Base-by-base conservation (phyloP, 2,329 filamentous ascomycete species). In the Fusarium nelsonii region DNA sequence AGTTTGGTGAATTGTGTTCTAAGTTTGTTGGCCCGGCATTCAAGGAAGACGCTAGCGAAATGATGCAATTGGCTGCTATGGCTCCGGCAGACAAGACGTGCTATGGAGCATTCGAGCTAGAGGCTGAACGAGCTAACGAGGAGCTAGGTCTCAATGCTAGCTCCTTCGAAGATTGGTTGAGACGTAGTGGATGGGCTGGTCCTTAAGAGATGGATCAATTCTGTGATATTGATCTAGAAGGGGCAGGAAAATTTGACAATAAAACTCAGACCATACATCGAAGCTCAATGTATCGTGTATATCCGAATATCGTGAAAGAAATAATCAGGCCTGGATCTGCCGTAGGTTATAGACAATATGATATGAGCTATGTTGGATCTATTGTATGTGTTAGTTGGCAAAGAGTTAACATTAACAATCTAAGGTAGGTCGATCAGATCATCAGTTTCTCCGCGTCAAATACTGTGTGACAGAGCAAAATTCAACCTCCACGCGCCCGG, bases 31-130 rank as follows among this genome's bases (percentile, higher is more conserved):
- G 43, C 2, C 43, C 43, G 3, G 53, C 26, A 4, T 56, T 56
- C 6, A 32, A 40, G 8, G 20, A 32, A 4, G 53, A 56, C 39
- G 18, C 12, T 2, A 36, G 11, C 2, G 36, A 56, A 10, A 56
- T 56, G 43, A 56, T 56, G 53, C 33, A 56, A 8, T 56, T 33
- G 34, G 53, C 43, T 12, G 15, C 53, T 12, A 2, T 33, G 1
- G 23, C n/a, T 1, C 43, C 53, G 4, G 11, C 33, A 3, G 18
- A 56, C 2, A 56, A 40, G 4, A 30, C 39, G 0, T 56, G 53
- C 18, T 56, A 20, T 8, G 43, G 53, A 7, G 26, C 53, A 1
- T 39, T 49, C 16, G 53, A 49, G 2, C 1, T 32, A 15, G 39
- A 33, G 1, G n/a, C n/a, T 30, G 33, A 56, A 12, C 10, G 39